Conservation (phyloP, 768 basidiomycete genomes). For the Scleroderma citrinum region DNA sequence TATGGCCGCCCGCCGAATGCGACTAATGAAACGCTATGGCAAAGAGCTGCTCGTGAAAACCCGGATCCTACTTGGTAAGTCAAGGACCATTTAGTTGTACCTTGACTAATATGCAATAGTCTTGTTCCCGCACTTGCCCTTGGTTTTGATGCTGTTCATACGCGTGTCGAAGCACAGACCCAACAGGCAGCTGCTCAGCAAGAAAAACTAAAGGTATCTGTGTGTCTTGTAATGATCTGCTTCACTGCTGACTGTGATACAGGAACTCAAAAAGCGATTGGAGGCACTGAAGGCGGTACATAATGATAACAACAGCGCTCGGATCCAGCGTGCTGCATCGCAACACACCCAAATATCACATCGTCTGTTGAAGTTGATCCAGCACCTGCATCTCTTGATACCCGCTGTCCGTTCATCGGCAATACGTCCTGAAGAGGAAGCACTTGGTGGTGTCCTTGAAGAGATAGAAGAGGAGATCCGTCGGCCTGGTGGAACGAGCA, state of each 20-base stretch:
- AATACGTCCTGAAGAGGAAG: constrained; percentile 77
- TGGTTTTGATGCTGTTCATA: constrained; percentile 77
- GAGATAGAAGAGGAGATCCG: constrained; percentile 70
- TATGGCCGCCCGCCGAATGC: constrained; percentile 73
- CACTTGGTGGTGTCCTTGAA: constrained; percentile 62
- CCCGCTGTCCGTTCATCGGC: constrained; percentile 70
- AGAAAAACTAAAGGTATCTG: constrained; percentile 52
- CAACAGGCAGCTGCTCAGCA: constrained; percentile 61
- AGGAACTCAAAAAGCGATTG: constrained; percentile 66
- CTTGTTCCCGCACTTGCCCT: constrained; percentile 75
- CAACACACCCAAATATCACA: constrained; percentile 67
- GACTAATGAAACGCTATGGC: constrained; percentile 67
- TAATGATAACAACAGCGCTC: constrained; percentile 59
- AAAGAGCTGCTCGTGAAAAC: constrained; percentile 73
- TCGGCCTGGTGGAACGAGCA: constrained; percentile 42
- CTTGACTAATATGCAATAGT: constrained; percentile 31
- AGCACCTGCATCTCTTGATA: constrained; percentile 75
- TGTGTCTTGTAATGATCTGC: not conserved
- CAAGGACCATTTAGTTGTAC: not conserved
- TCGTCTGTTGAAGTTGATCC: constrained; percentile 60
- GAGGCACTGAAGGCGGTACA: constrained; percentile 56
- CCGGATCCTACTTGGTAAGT: constrained; percentile 71
- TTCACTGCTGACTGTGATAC: constrained; percentile 5
- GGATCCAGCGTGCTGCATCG: constrained; percentile 55
- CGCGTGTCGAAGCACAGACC: constrained; percentile 71